Conservation (phyloP, 164 flowering plant species). For the Umbellularia californica region DNA sequence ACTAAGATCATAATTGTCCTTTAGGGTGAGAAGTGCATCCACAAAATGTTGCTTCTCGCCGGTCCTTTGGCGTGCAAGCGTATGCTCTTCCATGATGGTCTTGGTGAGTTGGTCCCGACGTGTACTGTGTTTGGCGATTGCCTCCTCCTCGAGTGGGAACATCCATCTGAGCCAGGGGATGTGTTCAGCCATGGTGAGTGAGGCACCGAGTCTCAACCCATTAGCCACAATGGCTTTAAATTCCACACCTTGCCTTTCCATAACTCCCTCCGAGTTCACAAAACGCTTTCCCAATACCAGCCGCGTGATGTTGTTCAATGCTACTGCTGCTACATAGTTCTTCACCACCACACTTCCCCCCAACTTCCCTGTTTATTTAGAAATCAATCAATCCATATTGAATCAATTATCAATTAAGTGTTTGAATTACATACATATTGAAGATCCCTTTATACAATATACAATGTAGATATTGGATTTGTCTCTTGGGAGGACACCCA, state of each 20-base stretch:
- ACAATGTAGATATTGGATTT: too few species aligned
- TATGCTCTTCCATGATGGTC: constrained; percentile 55
- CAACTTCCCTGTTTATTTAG: constrained; percentile 8
- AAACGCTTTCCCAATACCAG: constrained; percentile 51
- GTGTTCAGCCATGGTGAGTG: constrained; percentile 42
- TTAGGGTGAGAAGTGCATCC: constrained; percentile 52
- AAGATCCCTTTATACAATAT: too few species aligned
- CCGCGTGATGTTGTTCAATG: constrained; percentile 58
- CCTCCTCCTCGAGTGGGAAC: constrained; percentile 39
- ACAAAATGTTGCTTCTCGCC: constrained; percentile 48
- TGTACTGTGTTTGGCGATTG: constrained; percentile 34
- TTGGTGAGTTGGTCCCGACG: constrained; percentile 40
- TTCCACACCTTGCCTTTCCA: constrained; percentile 46
- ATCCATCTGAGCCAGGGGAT: constrained; percentile 49
- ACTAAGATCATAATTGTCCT: constrained; percentile 44
- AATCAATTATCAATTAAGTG: too few species aligned
- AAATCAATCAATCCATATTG: too few species aligned
- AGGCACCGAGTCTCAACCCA: constrained; percentile 37
- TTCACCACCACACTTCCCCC: constrained; percentile 36
- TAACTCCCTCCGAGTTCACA: constrained; percentile 36
- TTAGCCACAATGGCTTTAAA: constrained; percentile 40
- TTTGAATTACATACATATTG: too few species aligned
- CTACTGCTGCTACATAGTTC: constrained; percentile 38
- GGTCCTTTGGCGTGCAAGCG: constrained; percentile 29
- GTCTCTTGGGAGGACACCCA: too few species aligned